Evolutionary conservation across 192 early-diverging fungal species (phyloP).

Genomic region (Phlyctochytrium arcticum): DNA sequence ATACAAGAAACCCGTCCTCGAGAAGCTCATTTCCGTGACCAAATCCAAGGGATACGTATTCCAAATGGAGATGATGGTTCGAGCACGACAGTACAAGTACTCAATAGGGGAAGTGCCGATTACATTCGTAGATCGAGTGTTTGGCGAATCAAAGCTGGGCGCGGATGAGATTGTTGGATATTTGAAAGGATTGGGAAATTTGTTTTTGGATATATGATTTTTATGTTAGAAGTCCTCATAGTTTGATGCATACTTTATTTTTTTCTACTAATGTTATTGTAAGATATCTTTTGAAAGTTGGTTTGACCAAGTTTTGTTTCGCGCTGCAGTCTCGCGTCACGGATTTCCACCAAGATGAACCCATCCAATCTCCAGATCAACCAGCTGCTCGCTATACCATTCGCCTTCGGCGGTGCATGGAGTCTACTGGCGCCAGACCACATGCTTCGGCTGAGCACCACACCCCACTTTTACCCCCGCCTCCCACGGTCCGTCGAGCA

Average conservation of each 20-base stretch:
- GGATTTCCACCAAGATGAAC: neutral
- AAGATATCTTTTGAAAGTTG: too few relatives aligned
- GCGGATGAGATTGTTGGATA: constrained; percentile 92
- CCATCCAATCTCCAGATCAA: neutral
- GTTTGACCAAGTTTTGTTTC: too few relatives aligned
- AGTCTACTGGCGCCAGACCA: neutral
- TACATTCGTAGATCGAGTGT: constrained; percentile 98
- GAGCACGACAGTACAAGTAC: constrained; percentile 86
- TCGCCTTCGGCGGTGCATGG: neutral
- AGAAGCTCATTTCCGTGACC: constrained; percentile 78
- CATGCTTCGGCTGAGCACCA: neutral
- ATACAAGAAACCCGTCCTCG: constrained; percentile 89
- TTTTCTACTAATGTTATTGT: too few relatives aligned
- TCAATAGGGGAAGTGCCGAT: constrained; percentile 89
- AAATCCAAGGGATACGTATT: constrained; percentile 98
- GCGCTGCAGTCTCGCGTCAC: too few relatives aligned
- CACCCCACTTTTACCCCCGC: neutral
- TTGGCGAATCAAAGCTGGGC: constrained; percentile 94
- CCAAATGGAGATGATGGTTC: constrained; percentile 99
- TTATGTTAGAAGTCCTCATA: too few relatives aligned
- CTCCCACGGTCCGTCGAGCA: neutral
- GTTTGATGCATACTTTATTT: too few relatives aligned
- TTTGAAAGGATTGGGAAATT: constrained; percentile 80
- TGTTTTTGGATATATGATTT: constrained; percentile 56
- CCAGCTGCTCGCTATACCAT: neutral